Evolutionary conservation across 2,329 filamentous ascomycete genomes (phyloP).

Genomic region (Penicillium sp.): DNA sequence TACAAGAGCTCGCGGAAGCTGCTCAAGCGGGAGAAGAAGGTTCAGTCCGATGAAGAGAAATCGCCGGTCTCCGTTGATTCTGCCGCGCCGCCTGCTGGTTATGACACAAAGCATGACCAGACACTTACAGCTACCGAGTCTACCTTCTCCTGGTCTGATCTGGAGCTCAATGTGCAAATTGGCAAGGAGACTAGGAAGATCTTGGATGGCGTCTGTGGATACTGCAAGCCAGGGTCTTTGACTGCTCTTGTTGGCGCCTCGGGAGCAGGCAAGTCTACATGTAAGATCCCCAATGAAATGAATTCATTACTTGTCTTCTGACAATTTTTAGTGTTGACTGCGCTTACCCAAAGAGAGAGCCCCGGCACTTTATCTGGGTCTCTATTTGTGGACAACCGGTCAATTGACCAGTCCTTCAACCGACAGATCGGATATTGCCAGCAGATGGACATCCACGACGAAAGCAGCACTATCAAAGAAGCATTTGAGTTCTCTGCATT

Average conservation of each 20-base stretch:
- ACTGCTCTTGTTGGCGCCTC: conserved; percentile 76
- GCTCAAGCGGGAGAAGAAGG: conserved; percentile 8
- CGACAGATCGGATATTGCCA: conserved; percentile 67
- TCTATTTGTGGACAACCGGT: conserved; percentile 63
- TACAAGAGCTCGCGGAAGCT: conserved; percentile 60
- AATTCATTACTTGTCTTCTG: not conserved
- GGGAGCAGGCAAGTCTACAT: conserved; percentile 65
- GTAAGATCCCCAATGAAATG: conserved; percentile 18
- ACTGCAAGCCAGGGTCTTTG: conserved; percentile 72
- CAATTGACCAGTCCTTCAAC: conserved; percentile 60
- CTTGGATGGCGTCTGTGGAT: conserved; percentile 67
- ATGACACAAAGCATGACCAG: conserved; percentile 26
- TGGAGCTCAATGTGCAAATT: conserved; percentile 67
- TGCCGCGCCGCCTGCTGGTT: conserved; percentile 22
- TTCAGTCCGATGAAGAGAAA: conserved; percentile 26
- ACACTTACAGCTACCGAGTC: conserved; percentile 54
- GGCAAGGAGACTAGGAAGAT: conserved; percentile 57
- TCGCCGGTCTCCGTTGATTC: conserved; percentile 27
- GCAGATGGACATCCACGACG: conserved; percentile 67
- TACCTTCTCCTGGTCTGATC: conserved; percentile 66
- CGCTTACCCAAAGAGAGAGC: conserved; percentile 65
- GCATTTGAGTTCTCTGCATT: conserved; percentile 65
- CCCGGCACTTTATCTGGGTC: conserved; percentile 60
- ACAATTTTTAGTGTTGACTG: conserved; percentile 64
- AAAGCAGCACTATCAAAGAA: conserved; percentile 63